A percentile compares a stretch with the other conserved stretches of the same genome.
phyloP scores from a whole-genome alignment of 768 basidiomycete genomes.

The Boletellus emodensis region DNA sequence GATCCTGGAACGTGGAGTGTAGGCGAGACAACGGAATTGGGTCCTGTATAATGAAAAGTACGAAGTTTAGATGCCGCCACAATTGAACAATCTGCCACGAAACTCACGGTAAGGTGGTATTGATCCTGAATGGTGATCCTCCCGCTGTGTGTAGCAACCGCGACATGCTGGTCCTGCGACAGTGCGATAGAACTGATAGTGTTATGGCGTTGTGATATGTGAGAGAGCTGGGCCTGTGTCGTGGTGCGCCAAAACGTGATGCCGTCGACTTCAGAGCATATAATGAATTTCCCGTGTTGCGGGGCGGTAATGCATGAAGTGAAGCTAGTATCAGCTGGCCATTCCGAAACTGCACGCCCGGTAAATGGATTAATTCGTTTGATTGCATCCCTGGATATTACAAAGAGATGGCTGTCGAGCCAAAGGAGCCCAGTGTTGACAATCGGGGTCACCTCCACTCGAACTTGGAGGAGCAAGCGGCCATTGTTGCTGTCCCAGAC shows the following conservation, averaged over 20 bases:
- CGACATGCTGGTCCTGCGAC: background rate
- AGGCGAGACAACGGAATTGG: background rate
- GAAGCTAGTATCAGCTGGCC: background rate
- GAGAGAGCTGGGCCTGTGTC: background rate
- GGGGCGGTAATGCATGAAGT: background rate
- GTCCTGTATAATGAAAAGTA: background rate
- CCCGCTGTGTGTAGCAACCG: background rate
- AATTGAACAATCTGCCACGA: background rate
- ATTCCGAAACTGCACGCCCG: background rate
- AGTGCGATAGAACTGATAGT: background rate
- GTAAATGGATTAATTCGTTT: background rate
- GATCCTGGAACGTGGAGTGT: background rate
- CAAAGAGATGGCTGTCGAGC: background rate
- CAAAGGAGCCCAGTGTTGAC: conserved; percentile 7
- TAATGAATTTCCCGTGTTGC: background rate
- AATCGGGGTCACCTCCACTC: background rate
- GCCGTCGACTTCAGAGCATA: background rate
- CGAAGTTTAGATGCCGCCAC: background rate
- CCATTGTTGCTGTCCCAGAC: conserved; percentile 1
- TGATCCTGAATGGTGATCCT: background rate
- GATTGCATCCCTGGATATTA: background rate
- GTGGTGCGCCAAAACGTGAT: conserved; percentile 4
- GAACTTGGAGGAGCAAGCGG: background rate
- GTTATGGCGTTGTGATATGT: background rate
- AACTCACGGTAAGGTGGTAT: background rate